Evolutionary conservation across 495 filamentous ascomycete species (phyloP).

Genomic region (Aspergillus affinis): DNA sequence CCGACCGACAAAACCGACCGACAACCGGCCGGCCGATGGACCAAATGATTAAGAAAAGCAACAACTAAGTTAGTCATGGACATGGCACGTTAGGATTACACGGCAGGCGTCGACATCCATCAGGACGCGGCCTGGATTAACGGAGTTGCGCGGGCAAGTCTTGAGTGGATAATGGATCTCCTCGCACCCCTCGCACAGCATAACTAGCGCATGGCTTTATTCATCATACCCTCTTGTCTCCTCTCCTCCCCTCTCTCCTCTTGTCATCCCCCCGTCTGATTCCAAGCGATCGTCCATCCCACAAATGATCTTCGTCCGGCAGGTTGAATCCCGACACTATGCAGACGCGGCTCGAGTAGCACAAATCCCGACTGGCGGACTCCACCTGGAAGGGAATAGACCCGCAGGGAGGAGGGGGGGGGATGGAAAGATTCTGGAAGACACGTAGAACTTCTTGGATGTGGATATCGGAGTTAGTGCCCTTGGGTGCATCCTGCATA

Average conservation of each 20-base stretch:
- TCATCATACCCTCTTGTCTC: neutral
- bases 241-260: neutral
- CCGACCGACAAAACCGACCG: neutral
- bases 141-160: no score
- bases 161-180: no score
- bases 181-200: no score
- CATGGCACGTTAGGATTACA: no score
- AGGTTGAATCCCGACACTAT: constrained; percentile 8
- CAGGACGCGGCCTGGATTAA: no score
- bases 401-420: neutral
- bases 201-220: no score
- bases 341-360: constrained; percentile 6
- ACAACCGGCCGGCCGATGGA: neutral
- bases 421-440: constrained; percentile 23
- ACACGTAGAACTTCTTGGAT: constrained; percentile 16
- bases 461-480: constrained; percentile 1
- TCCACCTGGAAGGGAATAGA: neutral
- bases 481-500: constrained; percentile 2
- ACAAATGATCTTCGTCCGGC: constrained; percentile 8
- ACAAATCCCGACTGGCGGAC: neutral
- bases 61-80: no score
- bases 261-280: neutral
- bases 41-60: no score
- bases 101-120: no score
- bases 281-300: constrained; percentile 1